Conservation (phyloP, 768 basidiomycete genomes). For the Naganishia onofrii region DNA sequence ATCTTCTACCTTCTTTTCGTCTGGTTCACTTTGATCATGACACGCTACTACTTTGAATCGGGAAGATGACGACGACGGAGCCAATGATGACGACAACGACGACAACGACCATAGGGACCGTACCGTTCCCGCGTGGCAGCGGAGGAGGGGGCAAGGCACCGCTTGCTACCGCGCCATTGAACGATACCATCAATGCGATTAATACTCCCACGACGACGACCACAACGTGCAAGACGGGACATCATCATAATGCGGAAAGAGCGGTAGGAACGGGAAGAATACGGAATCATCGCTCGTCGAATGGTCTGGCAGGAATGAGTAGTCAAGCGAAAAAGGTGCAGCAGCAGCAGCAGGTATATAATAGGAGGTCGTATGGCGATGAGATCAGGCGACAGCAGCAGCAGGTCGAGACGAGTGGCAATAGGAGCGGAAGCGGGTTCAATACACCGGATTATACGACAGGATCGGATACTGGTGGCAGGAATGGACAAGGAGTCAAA, state of each 20-base stretch:
- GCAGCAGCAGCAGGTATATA: neutral
- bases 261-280: neutral
- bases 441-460: slow-evolving; percentile 2
- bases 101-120: neutral
- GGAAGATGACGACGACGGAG: neutral
- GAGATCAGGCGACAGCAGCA: neutral
- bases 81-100: neutral
- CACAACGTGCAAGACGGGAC: neutral
- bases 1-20: slow-evolving; percentile 17
- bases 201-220: neutral
- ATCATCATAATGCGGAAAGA: neutral
- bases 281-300: slow-evolving; percentile 3
- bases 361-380: neutral
- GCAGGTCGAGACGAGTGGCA: neutral
- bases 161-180: slow-evolving; percentile 11
- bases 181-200: neutral
- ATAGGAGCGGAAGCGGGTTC: neutral
- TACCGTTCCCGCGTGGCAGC: slow-evolving; percentile 1
- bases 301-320: neutral
- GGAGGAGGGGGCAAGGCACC: neutral
- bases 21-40: no score
- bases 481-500: no score
- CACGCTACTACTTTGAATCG: neutral
- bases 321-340: neutral
- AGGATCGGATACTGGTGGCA: slow-evolving; percentile 2